Base-by-base conservation (phyloP, 768 basidiomycete species). In the Agrocybe pediades region DNA sequence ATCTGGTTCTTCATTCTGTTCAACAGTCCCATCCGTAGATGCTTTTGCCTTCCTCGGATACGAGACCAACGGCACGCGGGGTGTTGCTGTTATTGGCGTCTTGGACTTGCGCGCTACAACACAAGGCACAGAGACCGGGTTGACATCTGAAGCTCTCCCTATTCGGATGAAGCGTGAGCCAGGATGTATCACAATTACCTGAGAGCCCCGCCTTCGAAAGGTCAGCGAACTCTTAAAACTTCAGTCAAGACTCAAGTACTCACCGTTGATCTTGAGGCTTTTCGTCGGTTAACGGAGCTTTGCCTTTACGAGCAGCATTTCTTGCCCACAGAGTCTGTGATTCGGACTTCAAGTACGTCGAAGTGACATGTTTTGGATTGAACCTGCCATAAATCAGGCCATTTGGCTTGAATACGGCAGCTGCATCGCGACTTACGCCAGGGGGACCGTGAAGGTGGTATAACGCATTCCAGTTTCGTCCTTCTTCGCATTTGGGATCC, bases 391-490 rank as follows among this genome's bases (percentile, higher is more conserved):
- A n/a, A n/a, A n/a, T n/a, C n/a, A n/a, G 9, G 21, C 21, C 21
- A 45, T 36, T 41, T 41, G 56, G 16, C 61, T 46, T 39, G 39
- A 44, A 41, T 41, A 44, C 16, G 51, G 48, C 30, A 23, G 41
- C 43, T 23, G 1, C 46, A 41, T 49, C 20, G 9, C 6, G 24
- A 72, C 80, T 56, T 63, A 90, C 87, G 84, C 80, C 55, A 90
- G 70, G 24, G 92, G 92, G 9, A 93, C 90, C 70, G 85, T 77
- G 70, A 94, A 94, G 13, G 81, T 76, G 3, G 92, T 92, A 70
- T 87, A 92, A 42, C 85, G 82, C 76, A 94, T 76, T 15, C 90
- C 89, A 51, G 84, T 86, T 61, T 93, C 91, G 74, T 92, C 90
- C 59, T 83, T 81, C 70, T 85, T 88, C 24, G 81, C 84, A 63